Percentiles rank a stretch among this genome's conserved stretches.
Evolutionary conservation across 73 alveolate species (phyloP).

Genomic region (Blepharisma japonicum): DNA sequence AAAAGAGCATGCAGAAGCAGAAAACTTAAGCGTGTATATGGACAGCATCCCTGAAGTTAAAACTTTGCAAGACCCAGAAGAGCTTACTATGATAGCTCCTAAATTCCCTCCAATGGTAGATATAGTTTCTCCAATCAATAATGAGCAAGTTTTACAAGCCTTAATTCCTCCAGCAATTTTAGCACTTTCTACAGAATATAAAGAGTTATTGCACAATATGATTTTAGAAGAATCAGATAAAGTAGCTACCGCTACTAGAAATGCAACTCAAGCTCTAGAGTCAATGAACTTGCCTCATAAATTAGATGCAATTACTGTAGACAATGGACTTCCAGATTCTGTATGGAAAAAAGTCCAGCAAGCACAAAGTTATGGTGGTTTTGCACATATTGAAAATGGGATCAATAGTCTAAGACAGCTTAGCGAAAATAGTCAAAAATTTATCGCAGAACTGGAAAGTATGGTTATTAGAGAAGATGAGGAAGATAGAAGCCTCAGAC

Average conservation of each 20-base stretch:
- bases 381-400: slow-evolving; percentile 5
- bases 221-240: slow-evolving; percentile 18
- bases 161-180: slow-evolving; percentile 19
- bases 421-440: slow-evolving; percentile 4
- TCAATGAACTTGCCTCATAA: slow-evolving; percentile 10
- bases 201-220: slow-evolving; percentile 19
- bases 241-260: background rate
- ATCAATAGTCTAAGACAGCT: slow-evolving; percentile 19
- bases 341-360: slow-evolving; percentile 29
- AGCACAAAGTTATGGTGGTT: slow-evolving; percentile 22
- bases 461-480: slow-evolving; percentile 11
- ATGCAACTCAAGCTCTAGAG: background rate
- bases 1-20: slow-evolving; percentile 27
- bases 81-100: slow-evolving; percentile 3
- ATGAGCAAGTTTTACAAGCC: background rate
- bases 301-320: background rate
- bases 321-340: slow-evolving; percentile 26
- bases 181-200: slow-evolving; percentile 29
- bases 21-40: slow-evolving; percentile 26
- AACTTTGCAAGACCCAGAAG: background rate
- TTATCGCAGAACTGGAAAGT: background rate
- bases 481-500: slow-evolving; percentile 26
- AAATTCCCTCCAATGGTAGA: slow-evolving; percentile 13
- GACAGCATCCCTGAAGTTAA: slow-evolving; percentile 18
- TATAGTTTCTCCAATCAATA: slow-evolving; percentile 8